Evolutionary conservation across 306 rosid species (phyloP).

Genomic region (Gastrolobium villosum): DNA sequence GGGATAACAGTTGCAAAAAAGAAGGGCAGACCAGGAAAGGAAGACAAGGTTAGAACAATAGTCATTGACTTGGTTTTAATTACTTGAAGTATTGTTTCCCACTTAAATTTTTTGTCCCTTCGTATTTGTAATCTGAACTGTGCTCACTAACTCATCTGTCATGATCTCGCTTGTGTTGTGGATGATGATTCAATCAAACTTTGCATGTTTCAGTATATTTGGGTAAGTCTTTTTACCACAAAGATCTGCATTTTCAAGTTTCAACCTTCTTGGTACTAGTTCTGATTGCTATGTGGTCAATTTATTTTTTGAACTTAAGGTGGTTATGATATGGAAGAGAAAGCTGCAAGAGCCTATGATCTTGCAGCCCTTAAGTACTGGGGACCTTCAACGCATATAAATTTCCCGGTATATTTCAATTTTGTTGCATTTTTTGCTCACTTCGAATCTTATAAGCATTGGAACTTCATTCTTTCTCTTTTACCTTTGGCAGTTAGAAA

Average conservation of each 20-base stretch:
- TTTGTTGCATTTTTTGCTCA: background rate
- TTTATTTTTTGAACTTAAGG: slow-evolving; percentile 57
- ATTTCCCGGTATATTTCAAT: slow-evolving; percentile 71
- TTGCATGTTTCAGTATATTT: slow-evolving; percentile 75
- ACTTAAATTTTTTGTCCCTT: slow-evolving; percentile 39
- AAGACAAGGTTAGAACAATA: slow-evolving; percentile 81
- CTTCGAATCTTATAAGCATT: background rate
- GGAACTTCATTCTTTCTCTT: background rate
- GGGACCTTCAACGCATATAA: slow-evolving; percentile 94
- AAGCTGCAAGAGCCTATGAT: slow-evolving; percentile 99
- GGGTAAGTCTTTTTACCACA: slow-evolving; percentile 56
- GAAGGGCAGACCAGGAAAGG: slow-evolving; percentile 99
- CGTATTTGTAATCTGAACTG: slow-evolving; percentile 49
- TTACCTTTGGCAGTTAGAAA: slow-evolving; percentile 67
- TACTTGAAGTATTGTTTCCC: slow-evolving; percentile 40
- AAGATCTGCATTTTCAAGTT: background rate
- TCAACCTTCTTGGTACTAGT: background rate
- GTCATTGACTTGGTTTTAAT: slow-evolving; percentile 5
- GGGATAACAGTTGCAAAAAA: slow-evolving; percentile 99
- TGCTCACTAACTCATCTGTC: slow-evolving; percentile 53
- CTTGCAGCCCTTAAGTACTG: slow-evolving; percentile 97
- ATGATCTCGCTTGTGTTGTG: slow-evolving; percentile 43
- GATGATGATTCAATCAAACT: slow-evolving; percentile 57
- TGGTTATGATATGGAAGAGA: slow-evolving; percentile 99
- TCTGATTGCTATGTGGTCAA: background rate